Base-by-base conservation (phyloP, 2,329 filamentous ascomycete species). In the Thyridium curvatum region DNA sequence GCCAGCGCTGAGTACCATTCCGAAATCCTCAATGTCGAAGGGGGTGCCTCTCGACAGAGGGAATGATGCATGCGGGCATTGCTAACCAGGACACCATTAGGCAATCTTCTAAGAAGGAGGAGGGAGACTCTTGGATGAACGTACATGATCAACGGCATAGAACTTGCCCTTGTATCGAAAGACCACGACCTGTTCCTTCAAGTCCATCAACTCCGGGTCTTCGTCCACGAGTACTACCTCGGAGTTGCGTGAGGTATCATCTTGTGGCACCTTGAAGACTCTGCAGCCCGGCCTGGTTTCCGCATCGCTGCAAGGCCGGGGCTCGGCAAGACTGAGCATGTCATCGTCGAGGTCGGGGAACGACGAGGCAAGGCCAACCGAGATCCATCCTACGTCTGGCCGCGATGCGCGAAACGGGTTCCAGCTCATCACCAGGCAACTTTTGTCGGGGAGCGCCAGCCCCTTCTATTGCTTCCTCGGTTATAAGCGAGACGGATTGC, bases 1-100 rank as follows among this genome's bases (percentile, higher is more conserved):
- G 0, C 80, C 82, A 0, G 77, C 69, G 39, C 77, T 82, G 7
- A 83, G 55, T 4, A 71, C 65, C 3, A 83, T 61, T 0, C 82
- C 82, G 52, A 85, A 86, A 43, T 86, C 82, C 47, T 86, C 82
- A 48, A 86, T 85, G 39, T 86, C 82, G 41, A 84, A 85, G 0
- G 79, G 65, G 0, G 60, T 71, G 0, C 77, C 80, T 32, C 74
- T 68, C 0, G 79, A 83, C 2, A 86, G 66, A 0, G 82, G 81
- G 41, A 74, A 86, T 0, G 79, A 73, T 2, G 74, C 77, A 48
- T 86, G 82, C 1, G 82, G 82, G 42, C 82, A 86, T 66, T 71
- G 66, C 78, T 82, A 43, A 8, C 18, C 42, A 40, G 18, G 30
- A 38, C n/a, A 35, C n/a, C 3, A 8, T 8, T 13, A 30, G 9